Evolutionary conservation across 257 asterid species (phyloP), one percentile per base, ranked within the genome.

Genomic region (Salvia rosmarinus): DNA sequence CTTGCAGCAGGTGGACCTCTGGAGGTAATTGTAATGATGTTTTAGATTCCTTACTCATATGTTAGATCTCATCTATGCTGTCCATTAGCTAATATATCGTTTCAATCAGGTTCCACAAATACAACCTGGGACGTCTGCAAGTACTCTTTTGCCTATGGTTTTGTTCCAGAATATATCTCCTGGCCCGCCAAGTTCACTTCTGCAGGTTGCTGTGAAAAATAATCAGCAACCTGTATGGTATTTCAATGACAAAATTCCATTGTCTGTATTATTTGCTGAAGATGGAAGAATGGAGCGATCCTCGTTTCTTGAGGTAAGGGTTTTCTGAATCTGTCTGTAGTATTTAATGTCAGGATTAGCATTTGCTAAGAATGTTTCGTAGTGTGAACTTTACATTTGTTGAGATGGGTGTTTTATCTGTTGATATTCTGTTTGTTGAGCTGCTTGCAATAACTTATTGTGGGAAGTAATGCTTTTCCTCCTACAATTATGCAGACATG

Each of bases 171-270:
- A 95, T 75, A 16, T 87, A 19, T 85, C 97, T 51, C 92, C 96
- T 61, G 91, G 90, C 63, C 96, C 97, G 8, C 89, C 98, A 23
- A 95, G 72, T 69, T 76, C 96, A 60, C 83, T 86, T 82, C 84
- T 95, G 75, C 99, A 95, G 86, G 87, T 95, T 74, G 99, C 99
- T 69, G 89, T 95, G 85, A 95, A 92, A 79, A 95, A 95, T 77
- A 95, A 85, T 77, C 99, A 95, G 85, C 99, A 95, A 78, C 99
- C 98, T 62, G 98, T 89, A 4, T 91, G 95, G 96, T 95, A 95
- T 79, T 95, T 90, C 86, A 88, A 42, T 35, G 99, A 95, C 81
- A 86, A 83, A 75, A 73, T 95, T 44, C 51, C 88, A 0, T 73
- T 95, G 82, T 79, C 74, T 37, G 92, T 76, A n/a, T 74, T 95